Conservation (phyloP, 306 rosid genomes). For the Corylus avellana region DNA sequence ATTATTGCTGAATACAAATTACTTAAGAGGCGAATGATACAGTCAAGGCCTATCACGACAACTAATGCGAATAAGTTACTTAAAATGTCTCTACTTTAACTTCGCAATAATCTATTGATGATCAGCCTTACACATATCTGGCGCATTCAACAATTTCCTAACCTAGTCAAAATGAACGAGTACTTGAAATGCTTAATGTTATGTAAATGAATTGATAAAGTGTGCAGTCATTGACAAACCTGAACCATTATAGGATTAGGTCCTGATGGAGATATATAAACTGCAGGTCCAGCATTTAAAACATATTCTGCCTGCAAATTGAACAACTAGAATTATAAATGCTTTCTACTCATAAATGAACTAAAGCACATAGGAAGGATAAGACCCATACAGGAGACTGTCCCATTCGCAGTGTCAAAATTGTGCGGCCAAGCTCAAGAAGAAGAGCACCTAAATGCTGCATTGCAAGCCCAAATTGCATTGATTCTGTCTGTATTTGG, state of each 20-base stretch:
- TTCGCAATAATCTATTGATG: neutral
- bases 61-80: neutral
- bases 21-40: neutral
- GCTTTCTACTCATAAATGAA: conserved; percentile 21
- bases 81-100: neutral
- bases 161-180: neutral
- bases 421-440: conserved; percentile 97
- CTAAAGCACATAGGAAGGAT: conserved; percentile 26
- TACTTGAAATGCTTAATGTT: neutral
- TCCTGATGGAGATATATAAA: conserved; percentile 90
- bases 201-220: neutral
- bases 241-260: conserved; percentile 99
- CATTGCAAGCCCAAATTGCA: conserved; percentile 75
- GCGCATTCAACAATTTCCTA: neutral
- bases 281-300: conserved; percentile 95
- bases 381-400: conserved; percentile 71
- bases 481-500: conserved; percentile 79
- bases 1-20: neutral
- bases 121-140: neutral
- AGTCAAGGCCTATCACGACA: neutral
- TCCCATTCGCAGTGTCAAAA: conserved; percentile 88
- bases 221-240: conserved; percentile 53
- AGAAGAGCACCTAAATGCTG: conserved; percentile 91
- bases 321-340: conserved; percentile 16
- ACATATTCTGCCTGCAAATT: conserved; percentile 71